Evolutionary conservation across 306 rosid species (phyloP), one percentile per base, ranked within the genome.

Genomic region (Cucurbita argyrosperma): DNA sequence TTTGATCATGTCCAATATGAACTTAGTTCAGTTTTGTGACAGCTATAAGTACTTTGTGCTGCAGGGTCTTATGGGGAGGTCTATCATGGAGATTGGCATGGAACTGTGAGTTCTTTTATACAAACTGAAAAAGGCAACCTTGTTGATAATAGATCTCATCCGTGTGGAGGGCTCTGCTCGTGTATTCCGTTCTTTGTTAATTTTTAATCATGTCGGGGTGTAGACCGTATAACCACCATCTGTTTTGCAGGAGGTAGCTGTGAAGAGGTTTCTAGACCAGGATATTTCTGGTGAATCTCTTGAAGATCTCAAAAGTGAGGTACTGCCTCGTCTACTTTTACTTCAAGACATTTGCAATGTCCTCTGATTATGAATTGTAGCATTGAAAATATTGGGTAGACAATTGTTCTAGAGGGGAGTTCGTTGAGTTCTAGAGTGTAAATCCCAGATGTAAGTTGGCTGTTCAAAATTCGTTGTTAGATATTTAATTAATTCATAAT

Each of bases 21-120:
- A 30, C 64, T 54, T 80, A 50, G 37, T 78, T 68, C 80, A 30
- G 37, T 77, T 55, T 79, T 77, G 56, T 72, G 52, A 14, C 38
- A 65, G 23, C 58, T 51, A 47, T 37, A 50, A 38, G 46, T 78
- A 63, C 59, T 72, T 72, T 80, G 57, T 56, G 61, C 64, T 89
- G 83, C 82, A 94, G 98, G 98, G 78, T 89, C 97, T n/a, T 94
- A 94, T 78, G 98, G 98, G 61, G 98, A 94, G 89, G 98, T 94
- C 52, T 89, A 90, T 80, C 97, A 81, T 19, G 97, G 97, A 71
- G 98, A 90, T 76, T 94, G 96, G 97, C 89, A 77, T 79, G 98
- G 97, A 83, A 94, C 98, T 60, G 98, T 94, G 85, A 86, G 98
- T 87, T 84, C 79, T 81, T 50, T 55, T 74, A 74, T 47, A 69